A percentile compares a stretch with the other conserved stretches of the same genome.
These are phyloP conservation scores for Colletotrichum liaoningense DNA, from an alignment of 2,329 filamentous ascomycete species.

Conservation along the genomic window DNA sequence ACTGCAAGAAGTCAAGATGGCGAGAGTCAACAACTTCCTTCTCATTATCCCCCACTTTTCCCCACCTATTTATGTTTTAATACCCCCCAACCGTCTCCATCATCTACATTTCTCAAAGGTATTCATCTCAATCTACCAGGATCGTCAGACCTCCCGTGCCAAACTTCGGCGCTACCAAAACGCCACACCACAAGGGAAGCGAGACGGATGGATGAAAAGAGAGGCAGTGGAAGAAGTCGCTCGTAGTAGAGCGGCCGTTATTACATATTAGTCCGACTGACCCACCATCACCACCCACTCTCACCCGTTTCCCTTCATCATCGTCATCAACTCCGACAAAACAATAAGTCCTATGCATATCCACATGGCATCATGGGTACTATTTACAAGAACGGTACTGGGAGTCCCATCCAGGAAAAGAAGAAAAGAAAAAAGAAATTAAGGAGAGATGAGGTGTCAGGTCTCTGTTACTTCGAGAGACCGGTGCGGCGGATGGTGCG, in stretches of 20 bases:
- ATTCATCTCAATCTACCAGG: neutral
- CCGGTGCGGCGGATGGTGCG: constrained; percentile 11
- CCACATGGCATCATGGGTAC: constrained; percentile 27
- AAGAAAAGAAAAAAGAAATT: neutral
- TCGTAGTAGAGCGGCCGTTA: neutral
- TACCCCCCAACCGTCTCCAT: neutral
- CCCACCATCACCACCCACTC: too few species aligned
- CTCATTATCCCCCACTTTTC: neutral
- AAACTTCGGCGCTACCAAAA: neutral
- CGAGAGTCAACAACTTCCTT: neutral
- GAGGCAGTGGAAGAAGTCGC: neutral
- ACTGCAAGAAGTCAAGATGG: neutral
- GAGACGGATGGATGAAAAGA: neutral
- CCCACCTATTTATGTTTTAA: neutral
- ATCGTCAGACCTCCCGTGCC: neutral
- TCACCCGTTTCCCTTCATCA: neutral
- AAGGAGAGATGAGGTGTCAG: neutral
- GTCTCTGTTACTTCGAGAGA: neutral
- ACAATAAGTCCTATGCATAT: constrained; percentile 2
- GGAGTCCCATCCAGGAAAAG: neutral
- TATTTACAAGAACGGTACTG: constrained; percentile 29
- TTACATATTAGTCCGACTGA: constrained; percentile 18
- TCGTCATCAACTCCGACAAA: neutral
- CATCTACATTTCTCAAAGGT: neutral
- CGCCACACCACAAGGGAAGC: neutral